Percentiles rank a stretch among this genome's conserved stretches.
phyloP scores from a whole-genome alignment of 2,329 filamentous ascomycete genomes.

The Elsinoe perseae region DNA sequence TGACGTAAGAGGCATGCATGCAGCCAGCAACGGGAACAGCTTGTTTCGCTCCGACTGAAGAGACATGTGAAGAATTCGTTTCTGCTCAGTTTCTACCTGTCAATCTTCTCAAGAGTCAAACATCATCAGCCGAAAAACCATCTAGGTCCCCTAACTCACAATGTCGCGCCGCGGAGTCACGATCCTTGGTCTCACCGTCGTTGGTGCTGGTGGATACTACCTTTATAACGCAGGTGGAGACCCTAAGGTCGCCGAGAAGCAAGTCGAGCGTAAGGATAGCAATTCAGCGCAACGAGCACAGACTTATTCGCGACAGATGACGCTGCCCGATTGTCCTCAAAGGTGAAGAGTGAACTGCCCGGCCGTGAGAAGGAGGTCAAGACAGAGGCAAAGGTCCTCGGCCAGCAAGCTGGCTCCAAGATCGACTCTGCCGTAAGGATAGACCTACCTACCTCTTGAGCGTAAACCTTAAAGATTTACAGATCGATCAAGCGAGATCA shows the following conservation, averaged over 20 bases:
- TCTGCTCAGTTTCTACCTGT: neutral
- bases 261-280: constrained; percentile 64
- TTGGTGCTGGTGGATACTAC: constrained; percentile 61
- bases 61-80: neutral
- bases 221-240: constrained; percentile 79
- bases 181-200: constrained; percentile 18
- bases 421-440: constrained; percentile 57
- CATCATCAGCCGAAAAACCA: neutral
- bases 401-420: constrained; percentile 49
- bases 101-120: neutral
- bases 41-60: neutral
- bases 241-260: constrained; percentile 74
- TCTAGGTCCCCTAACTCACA: neutral
- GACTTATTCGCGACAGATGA: constrained; percentile 53
- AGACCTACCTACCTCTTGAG: neutral
- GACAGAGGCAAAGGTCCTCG: constrained; percentile 40
- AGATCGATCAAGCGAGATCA: constrained; percentile 29
- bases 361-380: constrained; percentile 55
- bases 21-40: constrained; percentile 4
- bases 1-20: neutral
- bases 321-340: constrained; percentile 58
- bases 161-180: constrained; percentile 18
- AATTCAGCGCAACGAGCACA: neutral
- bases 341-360: constrained; percentile 59
- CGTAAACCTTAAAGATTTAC: neutral